Conservation (phyloP, 441 rosid genomes). For the Populus hybrid region DNA sequence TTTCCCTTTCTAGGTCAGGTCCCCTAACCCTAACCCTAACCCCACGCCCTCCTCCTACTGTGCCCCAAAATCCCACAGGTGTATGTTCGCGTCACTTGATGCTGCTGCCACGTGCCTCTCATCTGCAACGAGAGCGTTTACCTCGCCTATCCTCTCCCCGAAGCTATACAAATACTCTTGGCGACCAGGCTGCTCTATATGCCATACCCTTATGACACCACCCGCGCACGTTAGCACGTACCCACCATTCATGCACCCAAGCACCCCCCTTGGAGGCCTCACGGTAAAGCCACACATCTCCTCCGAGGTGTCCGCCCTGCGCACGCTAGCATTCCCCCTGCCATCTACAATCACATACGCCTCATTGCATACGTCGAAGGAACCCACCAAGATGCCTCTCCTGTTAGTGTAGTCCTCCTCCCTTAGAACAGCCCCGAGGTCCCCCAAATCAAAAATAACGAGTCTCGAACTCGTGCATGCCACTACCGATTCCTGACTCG, state of each 20-base stretch:
- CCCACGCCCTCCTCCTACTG: background rate
- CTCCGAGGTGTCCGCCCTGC: constrained; percentile 37
- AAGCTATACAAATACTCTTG: constrained; percentile 38
- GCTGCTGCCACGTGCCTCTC: constrained; percentile 84
- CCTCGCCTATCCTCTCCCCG: constrained; percentile 51
- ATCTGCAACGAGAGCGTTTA: constrained; percentile 53
- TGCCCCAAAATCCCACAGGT: constrained; percentile 90
- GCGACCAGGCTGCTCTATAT: constrained; percentile 36
- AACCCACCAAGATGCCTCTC: constrained; percentile 46
- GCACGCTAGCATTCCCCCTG: constrained; percentile 57
- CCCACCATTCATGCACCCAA: constrained; percentile 72
- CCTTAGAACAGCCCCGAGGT: constrained; percentile 41
- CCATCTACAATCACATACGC: constrained; percentile 49
- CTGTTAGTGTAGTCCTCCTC: constrained; percentile 29
- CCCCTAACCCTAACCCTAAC: background rate
- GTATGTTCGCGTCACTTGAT: constrained; percentile 40
- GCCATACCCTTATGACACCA: constrained; percentile 66
- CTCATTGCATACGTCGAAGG: constrained; percentile 41
- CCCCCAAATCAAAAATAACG: constrained; percentile 51
- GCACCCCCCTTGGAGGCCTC: constrained; percentile 33
- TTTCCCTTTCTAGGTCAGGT: background rate
- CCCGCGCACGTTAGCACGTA: constrained; percentile 63
- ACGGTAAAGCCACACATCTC: constrained; percentile 48
- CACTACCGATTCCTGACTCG: constrained; percentile 53
- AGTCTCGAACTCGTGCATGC: constrained; percentile 61